phyloP scores from a whole-genome alignment of 2,329 filamentous ascomycete genomes.

The Colletotrichum sp. region DNA sequence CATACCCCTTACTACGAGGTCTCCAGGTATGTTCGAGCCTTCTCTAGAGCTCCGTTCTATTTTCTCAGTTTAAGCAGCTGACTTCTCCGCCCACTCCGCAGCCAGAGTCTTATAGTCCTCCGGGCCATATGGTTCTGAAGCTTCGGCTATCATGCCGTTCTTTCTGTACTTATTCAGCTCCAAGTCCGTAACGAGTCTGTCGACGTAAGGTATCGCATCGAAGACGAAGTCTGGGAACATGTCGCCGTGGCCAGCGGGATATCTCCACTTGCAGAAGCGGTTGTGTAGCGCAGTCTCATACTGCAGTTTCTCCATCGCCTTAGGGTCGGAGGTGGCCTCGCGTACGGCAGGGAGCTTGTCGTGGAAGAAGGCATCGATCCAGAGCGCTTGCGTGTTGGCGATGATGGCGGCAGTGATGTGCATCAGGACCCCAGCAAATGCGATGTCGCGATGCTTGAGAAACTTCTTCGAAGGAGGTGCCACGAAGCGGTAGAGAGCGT shows the following conservation, averaged over 20 bases:
- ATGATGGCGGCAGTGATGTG: constrained; percentile 33
- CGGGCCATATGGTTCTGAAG: constrained; percentile 61
- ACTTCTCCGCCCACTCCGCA: constrained; percentile 50
- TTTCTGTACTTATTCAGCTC: constrained; percentile 64
- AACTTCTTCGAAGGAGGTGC: constrained; percentile 25
- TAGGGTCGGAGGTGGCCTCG: constrained; percentile 21
- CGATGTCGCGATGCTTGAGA: constrained; percentile 27
- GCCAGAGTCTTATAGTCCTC: constrained; percentile 61
- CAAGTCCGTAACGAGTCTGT: constrained; percentile 70
- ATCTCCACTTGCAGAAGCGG: constrained; percentile 73
- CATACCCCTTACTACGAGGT: background rate
- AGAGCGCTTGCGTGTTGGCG: constrained; percentile 48
- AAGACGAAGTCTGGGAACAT: constrained; percentile 75
- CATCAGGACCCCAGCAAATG: constrained; percentile 34
- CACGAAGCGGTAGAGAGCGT: constrained; percentile 32
- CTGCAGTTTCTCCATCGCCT: constrained; percentile 45
- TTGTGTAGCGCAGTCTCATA: constrained; percentile 67
- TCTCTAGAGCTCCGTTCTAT: background rate
- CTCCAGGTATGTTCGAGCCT: background rate
- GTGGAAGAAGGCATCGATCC: constrained; percentile 39
- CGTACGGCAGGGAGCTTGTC: constrained; percentile 41
- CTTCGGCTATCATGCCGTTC: constrained; percentile 54
- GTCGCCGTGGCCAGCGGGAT: constrained; percentile 68
- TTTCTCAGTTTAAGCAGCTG: background rate
- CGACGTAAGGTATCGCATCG: constrained; percentile 76